Evolutionary conservation across 1,284 basidiomycete species (phyloP), one percentile per base, ranked within the genome.

Genomic region (Xanthoconium separans): DNA sequence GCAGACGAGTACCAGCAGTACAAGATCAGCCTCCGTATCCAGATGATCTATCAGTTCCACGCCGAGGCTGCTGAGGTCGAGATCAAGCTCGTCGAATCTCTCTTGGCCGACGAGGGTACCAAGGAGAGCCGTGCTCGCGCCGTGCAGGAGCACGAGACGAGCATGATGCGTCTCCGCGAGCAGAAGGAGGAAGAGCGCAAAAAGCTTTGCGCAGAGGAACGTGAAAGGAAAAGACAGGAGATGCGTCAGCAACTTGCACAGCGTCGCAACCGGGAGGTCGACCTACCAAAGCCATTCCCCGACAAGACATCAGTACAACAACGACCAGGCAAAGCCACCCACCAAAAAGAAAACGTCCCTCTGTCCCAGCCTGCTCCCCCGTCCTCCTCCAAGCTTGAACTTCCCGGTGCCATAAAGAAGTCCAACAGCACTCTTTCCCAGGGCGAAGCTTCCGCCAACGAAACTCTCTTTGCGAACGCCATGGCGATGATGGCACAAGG

Each of bases 1-100:
- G 67, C 65, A 8, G 62, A 68, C 5, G 76, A 75, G 2, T 83
- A 82, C 53, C 76, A 79, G 45, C 66, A 68, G 30, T 82, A 77
- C 68, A 82, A 81, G 59, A 70, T 78, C 65, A 62, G 75, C 29
- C 71, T 76, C 15, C 78, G 82, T 29, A 72, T 79, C 37, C 62
- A 72, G 48, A 83, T 81, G 66, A 83, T 83, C 47, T 71, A 73
- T 49, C 77, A 83, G 55, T 83, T 83, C 65, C 81, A 83, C 58
- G 67, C 68, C 9, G 74, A 73, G 41, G 81, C 81, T 5, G 79
- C 78, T 3, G 63, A 71, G 20, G 68, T 75, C 29, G 81, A 81
- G 57, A 73, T 80, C 40, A 65, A 72, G 45, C 73, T 83, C 22
- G 73, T 77, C 4, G 65, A 75, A 44, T 70, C 67, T 9, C 73